Conservation (phyloP, 1,284 basidiomycete species). For the Boletus austroedulis region DNA sequence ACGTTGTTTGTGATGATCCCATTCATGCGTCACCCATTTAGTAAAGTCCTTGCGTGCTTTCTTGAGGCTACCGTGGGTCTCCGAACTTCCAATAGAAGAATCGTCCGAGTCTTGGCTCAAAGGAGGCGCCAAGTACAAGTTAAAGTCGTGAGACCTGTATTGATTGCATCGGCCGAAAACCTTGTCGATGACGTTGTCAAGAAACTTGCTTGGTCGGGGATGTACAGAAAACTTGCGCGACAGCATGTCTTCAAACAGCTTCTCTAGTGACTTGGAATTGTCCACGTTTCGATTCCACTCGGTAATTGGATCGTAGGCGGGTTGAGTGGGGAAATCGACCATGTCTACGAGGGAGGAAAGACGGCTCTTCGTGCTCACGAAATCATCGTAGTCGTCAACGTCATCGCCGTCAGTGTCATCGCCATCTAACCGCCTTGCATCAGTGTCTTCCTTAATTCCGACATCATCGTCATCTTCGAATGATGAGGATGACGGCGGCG, state of each 20-base stretch:
- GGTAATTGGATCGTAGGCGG: slow-evolving; percentile 23
- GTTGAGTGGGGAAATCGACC: slow-evolving; percentile 6
- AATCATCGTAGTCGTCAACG: slow-evolving; percentile 28
- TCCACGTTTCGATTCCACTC: slow-evolving; percentile 40
- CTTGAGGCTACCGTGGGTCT: slow-evolving; percentile 23
- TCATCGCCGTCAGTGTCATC: slow-evolving; percentile 4
- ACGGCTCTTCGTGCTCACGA: slow-evolving; percentile 35
- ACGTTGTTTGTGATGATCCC: slow-evolving; percentile 34
- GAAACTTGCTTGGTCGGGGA: slow-evolving; percentile 45
- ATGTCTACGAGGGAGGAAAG: slow-evolving; percentile 25
- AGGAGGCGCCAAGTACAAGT: slow-evolving; percentile 55
- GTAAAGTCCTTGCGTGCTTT: slow-evolving; percentile 33
- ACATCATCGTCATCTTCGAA: slow-evolving; percentile 13
- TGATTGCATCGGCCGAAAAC: slow-evolving; percentile 50
- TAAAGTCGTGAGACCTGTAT: slow-evolving; percentile 42
- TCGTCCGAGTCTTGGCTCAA: slow-evolving; percentile 25
- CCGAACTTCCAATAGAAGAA: slow-evolving; percentile 28
- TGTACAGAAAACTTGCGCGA: slow-evolving; percentile 46
- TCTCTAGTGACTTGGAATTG: slow-evolving; percentile 46
- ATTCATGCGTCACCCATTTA: slow-evolving; percentile 37
- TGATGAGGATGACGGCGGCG: slow-evolving; percentile 13
- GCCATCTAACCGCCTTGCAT: slow-evolving; percentile 3
- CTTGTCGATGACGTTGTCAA: slow-evolving; percentile 42
- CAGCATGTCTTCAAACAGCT: slow-evolving; percentile 54
- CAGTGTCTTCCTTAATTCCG: slow-evolving; percentile 3